Percentiles rank a stretch among this genome's conserved stretches.
These are phyloP conservation scores for Scutellaria galericulata DNA, from an alignment of 257 asterid genomes.

Conservation along the genomic window DNA sequence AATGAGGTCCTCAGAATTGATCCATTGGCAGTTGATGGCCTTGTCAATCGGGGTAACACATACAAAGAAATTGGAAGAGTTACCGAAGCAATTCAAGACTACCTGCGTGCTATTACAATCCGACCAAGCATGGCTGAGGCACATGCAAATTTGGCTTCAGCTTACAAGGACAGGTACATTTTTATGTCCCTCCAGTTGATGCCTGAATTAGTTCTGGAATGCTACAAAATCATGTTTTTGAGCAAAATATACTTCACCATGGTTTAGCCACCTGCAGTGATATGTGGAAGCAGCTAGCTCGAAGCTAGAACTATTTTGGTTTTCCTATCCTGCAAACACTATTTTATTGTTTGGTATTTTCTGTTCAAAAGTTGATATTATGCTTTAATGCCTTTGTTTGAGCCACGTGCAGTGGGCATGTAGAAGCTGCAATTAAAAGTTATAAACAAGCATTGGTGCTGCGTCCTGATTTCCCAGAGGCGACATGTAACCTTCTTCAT, in stretches of 20 bases:
- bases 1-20: conserved; percentile 94
- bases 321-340: not conserved
- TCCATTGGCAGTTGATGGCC: conserved; percentile 96
- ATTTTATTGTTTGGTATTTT: conserved; percentile 12
- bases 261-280: conserved; percentile 41
- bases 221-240: not conserved
- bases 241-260: conserved; percentile 16
- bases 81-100: conserved; percentile 90
- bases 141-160: conserved; percentile 99
- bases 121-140: conserved; percentile 99
- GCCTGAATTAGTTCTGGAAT: conserved; percentile 14
- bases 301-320: conserved; percentile 42
- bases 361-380: conserved; percentile 13
- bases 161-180: conserved; percentile 89
- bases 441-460: conserved; percentile 83
- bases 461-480: conserved; percentile 98
- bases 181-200: conserved; percentile 11
- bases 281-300: conserved; percentile 52
- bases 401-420: conserved; percentile 68
- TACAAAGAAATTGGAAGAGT: conserved; percentile 98
- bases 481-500: conserved; percentile 97
- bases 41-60: conserved; percentile 98
- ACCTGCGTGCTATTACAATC: conserved; percentile 75
- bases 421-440: conserved; percentile 94
- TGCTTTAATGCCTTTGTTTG: conserved; percentile 28